Evolutionary conservation across 139 green algal species (phyloP).

Genomic region (Trebouxia sp.): DNA sequence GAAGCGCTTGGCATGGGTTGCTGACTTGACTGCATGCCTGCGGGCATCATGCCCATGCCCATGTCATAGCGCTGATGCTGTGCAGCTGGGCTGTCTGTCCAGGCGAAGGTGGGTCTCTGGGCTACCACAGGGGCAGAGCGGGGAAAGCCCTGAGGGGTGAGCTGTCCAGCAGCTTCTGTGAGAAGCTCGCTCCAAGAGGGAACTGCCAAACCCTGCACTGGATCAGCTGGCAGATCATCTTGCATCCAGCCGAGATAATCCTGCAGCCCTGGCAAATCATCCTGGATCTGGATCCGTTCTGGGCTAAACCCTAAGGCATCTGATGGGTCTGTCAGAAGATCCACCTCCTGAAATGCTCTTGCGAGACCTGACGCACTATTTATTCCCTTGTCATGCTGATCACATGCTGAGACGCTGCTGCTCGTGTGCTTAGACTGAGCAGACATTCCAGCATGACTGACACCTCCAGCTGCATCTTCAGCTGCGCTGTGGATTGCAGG

Average conservation of each 20-base stretch:
- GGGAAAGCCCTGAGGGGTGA: neutral
- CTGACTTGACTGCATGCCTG: neutral
- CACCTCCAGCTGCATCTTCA: too few species aligned
- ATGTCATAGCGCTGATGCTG: neutral
- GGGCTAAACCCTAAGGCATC: neutral
- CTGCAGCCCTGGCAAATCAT: neutral
- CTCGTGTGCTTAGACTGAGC: too few species aligned
- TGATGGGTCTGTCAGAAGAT: slow-evolving; percentile 1
- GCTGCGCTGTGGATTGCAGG: too few species aligned
- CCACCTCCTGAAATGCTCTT: too few species aligned
- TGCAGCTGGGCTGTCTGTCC: slow-evolving; percentile 1
- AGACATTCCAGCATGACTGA: too few species aligned
- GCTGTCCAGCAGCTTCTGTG: neutral
- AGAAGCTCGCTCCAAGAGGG: slow-evolving; percentile 2
- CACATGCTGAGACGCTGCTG: too few species aligned
- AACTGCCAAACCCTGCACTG: neutral
- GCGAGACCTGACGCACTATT: too few species aligned
- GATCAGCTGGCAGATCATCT: slow-evolving; percentile 11
- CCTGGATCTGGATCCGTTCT: neutral
- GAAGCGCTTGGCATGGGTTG: too few species aligned
- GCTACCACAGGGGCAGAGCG: neutral
- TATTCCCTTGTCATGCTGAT: too few species aligned
- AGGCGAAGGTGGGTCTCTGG: too few species aligned
- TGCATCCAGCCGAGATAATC: neutral
- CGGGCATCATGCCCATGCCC: too few species aligned